These are phyloP conservation scores for Pichia occidentalis DNA, from an alignment of 805 yeast genomes.

Conservation along the genomic window DNA sequence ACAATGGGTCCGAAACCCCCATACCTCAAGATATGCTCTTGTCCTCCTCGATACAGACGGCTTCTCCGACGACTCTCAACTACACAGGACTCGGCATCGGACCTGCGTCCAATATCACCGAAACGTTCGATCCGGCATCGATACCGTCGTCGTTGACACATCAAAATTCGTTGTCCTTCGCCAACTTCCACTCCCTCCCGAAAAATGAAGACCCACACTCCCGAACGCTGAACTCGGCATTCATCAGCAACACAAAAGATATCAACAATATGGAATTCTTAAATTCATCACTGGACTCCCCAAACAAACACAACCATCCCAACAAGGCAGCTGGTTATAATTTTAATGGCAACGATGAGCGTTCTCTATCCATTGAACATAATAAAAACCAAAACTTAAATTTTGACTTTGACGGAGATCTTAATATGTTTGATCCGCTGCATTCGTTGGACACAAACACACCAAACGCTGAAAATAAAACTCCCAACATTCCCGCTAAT, in stretches of 20 bases:
- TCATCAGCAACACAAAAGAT: slow-evolving; percentile 6
- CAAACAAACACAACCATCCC: slow-evolving; percentile 11
- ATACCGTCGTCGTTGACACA: slow-evolving; percentile 4
- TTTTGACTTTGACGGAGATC: slow-evolving; percentile 27
- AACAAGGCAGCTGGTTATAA: slow-evolving; percentile 12
- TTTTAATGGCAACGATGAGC: slow-evolving; percentile 12
- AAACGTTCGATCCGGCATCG: slow-evolving; percentile 2
- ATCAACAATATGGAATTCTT: slow-evolving; percentile 10
- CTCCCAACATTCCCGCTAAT: too few species aligned
- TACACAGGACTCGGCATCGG: slow-evolving; percentile 9
- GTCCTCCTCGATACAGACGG: slow-evolving; percentile 12
- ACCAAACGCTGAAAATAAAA: too few species aligned
- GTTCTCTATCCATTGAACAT: slow-evolving; percentile 9
- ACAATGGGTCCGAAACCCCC: slow-evolving; percentile 11
- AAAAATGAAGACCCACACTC: too few species aligned
- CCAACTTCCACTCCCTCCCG: slow-evolving; percentile 6
- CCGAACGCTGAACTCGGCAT: background rate
- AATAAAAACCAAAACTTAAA: slow-evolving; percentile 16
- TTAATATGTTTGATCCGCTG: slow-evolving; percentile 23
- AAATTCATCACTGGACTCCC: slow-evolving; percentile 23
- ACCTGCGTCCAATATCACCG: slow-evolving; percentile 4
- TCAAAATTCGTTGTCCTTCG: slow-evolving; percentile 4
- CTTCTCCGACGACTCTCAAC: slow-evolving; percentile 10
- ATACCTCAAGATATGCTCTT: slow-evolving; percentile 14
- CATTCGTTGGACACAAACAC: slow-evolving; percentile 1